Evolutionary conservation across 2,329 filamentous ascomycete genomes (phyloP), one percentile per base, ranked within the genome.

Genomic region (Aspergillus amoenus): DNA sequence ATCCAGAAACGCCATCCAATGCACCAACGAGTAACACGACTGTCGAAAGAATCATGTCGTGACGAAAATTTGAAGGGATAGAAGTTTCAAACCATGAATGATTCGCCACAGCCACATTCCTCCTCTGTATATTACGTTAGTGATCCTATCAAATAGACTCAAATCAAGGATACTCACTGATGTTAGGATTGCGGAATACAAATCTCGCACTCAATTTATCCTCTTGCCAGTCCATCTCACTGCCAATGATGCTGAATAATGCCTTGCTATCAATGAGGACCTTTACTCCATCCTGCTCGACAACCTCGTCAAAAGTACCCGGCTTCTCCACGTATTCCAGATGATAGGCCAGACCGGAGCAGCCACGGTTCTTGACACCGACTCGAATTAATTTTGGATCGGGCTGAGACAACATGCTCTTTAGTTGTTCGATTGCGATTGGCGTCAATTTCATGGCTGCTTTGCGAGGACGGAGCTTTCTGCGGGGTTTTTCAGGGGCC

Each of bases 201-300:
- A 99, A 99, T 63, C 90, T 83, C 75, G 93, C 85, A 73, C 89
- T 96, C 63, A 99, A 78, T 79, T 96, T 96, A 68, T 97, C 94
- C 77, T 97, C 93, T 11, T 93, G 83, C 93, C 93, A 99, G 71
- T 99, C 94, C 94, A 99, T 99, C 78, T 97, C 93, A 70, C 90
- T 96, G 5, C 94, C 94, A 67, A 99, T 97, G 53, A 99, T 97
- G 75, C 93, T 97, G 73, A 99, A 93, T 49, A 99, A 79, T 42
- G 94, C 94, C 80, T 97, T 97, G 81, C 91, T 96, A 75, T 99
- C 94, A 56, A 99, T 94, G 72, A 97, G 75, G 34, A 99, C 93
- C 76, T 90, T 93, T 56, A 99, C 93, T 0, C 93, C 94, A 68
- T 97, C 94, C 73, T 99, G 94, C 71, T 95, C 93, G 1, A 99